phyloP scores from a whole-genome alignment of 1,284 basidiomycete species.

The Jaminaea rosea region DNA sequence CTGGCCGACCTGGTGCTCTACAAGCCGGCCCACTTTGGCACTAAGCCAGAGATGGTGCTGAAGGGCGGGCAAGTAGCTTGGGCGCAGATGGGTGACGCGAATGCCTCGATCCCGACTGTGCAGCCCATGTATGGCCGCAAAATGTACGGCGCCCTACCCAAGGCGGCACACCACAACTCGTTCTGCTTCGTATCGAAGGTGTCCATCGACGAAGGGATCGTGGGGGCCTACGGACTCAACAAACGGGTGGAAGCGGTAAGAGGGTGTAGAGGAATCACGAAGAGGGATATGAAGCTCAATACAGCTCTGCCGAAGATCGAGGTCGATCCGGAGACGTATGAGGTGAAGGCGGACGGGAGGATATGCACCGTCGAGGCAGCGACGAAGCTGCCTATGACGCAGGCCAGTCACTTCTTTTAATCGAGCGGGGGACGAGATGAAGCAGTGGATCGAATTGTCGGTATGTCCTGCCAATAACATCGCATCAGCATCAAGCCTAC shows the following conservation, averaged over 20 bases:
- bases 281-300: slow-evolving; percentile 93
- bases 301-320: slow-evolving; percentile 66
- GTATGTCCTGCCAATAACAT: too few species aligned
- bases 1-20: slow-evolving; percentile 91
- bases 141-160: slow-evolving; percentile 76
- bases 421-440: neutral
- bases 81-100: slow-evolving; percentile 86
- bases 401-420: slow-evolving; percentile 10
- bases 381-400: slow-evolving; percentile 31
- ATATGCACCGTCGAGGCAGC: slow-evolving; percentile 31
- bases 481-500: too few species aligned
- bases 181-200: slow-evolving; percentile 73
- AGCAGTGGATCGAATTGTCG: too few species aligned
- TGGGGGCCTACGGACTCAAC: slow-evolving; percentile 62
- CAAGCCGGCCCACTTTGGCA: slow-evolving; percentile 84
- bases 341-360: slow-evolving; percentile 28
- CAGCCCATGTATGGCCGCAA: slow-evolving; percentile 75
- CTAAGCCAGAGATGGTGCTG: slow-evolving; percentile 81
- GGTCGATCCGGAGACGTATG: slow-evolving; percentile 86
- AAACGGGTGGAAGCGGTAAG: slow-evolving; percentile 70
- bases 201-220: slow-evolving; percentile 53
- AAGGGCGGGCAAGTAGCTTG: slow-evolving; percentile 90
- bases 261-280: slow-evolving; percentile 66
- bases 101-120: slow-evolving; percentile 75
- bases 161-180: slow-evolving; percentile 69